These are phyloP conservation scores for Entomortierella lignicola DNA, from an alignment of 192 early-diverging fungal genomes.

Conservation along the genomic window DNA sequence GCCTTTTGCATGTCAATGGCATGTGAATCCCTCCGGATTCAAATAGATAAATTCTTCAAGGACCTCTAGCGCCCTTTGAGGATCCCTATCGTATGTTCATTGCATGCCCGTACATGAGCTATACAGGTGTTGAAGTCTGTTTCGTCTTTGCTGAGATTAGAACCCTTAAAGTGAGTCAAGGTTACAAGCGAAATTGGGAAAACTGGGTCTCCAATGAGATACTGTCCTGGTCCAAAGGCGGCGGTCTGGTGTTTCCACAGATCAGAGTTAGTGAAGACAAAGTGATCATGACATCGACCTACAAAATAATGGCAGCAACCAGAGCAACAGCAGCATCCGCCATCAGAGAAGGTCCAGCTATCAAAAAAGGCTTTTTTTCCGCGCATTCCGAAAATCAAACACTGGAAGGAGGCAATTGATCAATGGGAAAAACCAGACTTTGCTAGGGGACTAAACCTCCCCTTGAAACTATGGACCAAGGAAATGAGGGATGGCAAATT, in stretches of 20 bases:
- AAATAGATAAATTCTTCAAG: background rate
- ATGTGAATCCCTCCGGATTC: background rate
- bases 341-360: background rate
- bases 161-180: background rate
- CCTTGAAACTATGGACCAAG: background rate
- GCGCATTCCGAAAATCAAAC: background rate
- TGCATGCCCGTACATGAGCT: background rate
- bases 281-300: background rate
- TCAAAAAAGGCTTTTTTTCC: background rate
- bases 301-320: background rate
- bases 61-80: background rate
- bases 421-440: too few species aligned
- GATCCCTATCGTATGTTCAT: background rate
- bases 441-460: background rate
- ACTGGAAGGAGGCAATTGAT: too few species aligned
- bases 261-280: background rate
- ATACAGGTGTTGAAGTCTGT: slow-evolving; percentile 3
- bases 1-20: background rate
- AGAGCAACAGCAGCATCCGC: background rate
- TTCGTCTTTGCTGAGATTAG: background rate
- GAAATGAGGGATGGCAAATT: too few species aligned
- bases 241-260: background rate
- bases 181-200: background rate
- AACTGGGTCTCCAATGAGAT: background rate
- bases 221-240: background rate